phyloP scores from a whole-genome alignment of 306 rosid genomes.

The Ziziphus jujuba region DNA sequence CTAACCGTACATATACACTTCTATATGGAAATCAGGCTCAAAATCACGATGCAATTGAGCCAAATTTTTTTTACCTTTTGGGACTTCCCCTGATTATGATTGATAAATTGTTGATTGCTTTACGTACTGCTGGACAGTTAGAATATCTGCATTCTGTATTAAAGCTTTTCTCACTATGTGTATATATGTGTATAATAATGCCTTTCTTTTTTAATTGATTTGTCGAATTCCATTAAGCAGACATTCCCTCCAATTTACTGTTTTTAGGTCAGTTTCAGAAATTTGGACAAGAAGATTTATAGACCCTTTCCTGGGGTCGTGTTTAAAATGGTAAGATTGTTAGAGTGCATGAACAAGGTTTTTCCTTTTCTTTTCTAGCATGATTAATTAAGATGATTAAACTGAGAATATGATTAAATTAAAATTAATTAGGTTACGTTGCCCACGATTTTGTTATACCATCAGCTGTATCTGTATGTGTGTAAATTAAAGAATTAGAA shows the following conservation, averaged over 20 bases:
- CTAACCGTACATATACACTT: background rate
- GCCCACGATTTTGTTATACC: too few relatives aligned
- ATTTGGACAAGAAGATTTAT: background rate
- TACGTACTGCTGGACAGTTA: slow-evolving; percentile 17
- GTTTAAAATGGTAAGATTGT: background rate
- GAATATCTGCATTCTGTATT: slow-evolving; percentile 1
- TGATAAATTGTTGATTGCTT: slow-evolving; percentile 9
- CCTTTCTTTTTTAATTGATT: too few relatives aligned
- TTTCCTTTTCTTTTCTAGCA: too few relatives aligned
- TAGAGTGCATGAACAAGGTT: too few relatives aligned
- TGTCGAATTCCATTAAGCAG: too few relatives aligned
- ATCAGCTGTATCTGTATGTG: too few relatives aligned
- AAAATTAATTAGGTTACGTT: too few relatives aligned
- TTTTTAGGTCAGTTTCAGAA: background rate
- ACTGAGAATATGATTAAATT: too few relatives aligned
- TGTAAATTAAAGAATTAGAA: too few relatives aligned
- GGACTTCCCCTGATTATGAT: slow-evolving; percentile 23
- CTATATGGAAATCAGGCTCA: slow-evolving; percentile 1
- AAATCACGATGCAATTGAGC: slow-evolving; percentile 4
- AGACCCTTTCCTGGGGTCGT: background rate
- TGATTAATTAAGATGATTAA: too few relatives aligned
- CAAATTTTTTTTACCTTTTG: background rate
- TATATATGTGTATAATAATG: too few relatives aligned
- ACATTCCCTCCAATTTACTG: background rate
- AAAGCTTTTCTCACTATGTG: background rate